These are phyloP conservation scores for Sordariomycetes sp. DNA, from an alignment of 2,329 filamentous ascomycete genomes.

Conservation along the genomic window DNA sequence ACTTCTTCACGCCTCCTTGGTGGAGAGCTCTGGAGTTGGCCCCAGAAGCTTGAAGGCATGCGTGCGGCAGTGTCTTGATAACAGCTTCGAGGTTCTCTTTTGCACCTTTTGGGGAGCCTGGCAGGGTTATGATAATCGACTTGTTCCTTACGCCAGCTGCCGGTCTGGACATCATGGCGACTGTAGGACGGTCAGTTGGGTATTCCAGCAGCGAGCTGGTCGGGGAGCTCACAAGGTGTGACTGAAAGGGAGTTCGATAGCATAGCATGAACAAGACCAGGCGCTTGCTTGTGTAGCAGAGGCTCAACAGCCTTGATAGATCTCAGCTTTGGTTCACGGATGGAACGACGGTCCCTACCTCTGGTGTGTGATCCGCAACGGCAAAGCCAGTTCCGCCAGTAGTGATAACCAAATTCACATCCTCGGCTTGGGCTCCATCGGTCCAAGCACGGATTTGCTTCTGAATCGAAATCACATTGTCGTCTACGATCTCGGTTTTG, in stretches of 20 bases:
- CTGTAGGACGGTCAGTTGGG: constrained; percentile 31
- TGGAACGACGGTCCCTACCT: constrained; percentile 41
- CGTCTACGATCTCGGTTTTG: constrained; percentile 67
- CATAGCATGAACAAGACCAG: constrained; percentile 94
- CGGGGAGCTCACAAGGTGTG: constrained; percentile 69
- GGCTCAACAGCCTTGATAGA: constrained; percentile 59
- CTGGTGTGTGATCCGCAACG: constrained; percentile 74
- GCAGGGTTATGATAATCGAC: constrained; percentile 78
- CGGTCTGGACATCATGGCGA: constrained; percentile 93
- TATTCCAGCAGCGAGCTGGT: background rate
- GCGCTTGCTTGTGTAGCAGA: constrained; percentile 75
- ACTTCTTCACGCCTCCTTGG: constrained; percentile 68
- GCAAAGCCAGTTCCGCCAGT: constrained; percentile 94
- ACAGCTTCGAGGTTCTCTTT: constrained; percentile 87
- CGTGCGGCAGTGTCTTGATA: constrained; percentile 85
- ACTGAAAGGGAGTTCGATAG: constrained; percentile 72
- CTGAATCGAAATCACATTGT: constrained; percentile 69
- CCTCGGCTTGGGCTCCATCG: constrained; percentile 51
- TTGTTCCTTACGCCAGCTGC: constrained; percentile 79
- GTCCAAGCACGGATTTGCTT: constrained; percentile 62
- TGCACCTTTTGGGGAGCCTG: constrained; percentile 90
- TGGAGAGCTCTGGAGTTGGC: constrained; percentile 74
- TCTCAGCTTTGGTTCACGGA: background rate
- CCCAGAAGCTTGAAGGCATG: constrained; percentile 82
- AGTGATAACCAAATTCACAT: constrained; percentile 70